phyloP scores from a whole-genome alignment of 2,329 filamentous ascomycete species.

The Simplicillium sp. region DNA sequence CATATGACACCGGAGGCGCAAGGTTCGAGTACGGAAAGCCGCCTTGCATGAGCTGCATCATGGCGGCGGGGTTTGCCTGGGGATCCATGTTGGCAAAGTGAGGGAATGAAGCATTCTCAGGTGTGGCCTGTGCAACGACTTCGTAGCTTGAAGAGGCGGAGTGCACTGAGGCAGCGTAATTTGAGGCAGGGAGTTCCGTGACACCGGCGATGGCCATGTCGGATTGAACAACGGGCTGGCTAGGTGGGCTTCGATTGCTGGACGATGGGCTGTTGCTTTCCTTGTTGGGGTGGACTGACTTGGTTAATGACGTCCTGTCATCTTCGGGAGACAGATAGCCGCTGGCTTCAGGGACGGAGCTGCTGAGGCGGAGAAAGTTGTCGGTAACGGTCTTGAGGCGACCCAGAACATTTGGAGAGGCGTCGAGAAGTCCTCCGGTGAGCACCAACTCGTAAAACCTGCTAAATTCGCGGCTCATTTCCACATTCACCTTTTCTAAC shows the following conservation, averaged over 20 bases:
- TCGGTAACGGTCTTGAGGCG: slow-evolving; percentile 48
- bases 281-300: neutral
- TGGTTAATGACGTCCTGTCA: slow-evolving; percentile 3
- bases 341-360: slow-evolving; percentile 28
- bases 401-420: slow-evolving; percentile 45
- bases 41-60: slow-evolving; percentile 2
- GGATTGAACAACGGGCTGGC: neutral
- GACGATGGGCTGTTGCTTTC: slow-evolving; percentile 2
- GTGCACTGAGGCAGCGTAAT: slow-evolving; percentile 4
- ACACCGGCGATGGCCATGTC: neutral
- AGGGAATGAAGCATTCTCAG: slow-evolving; percentile 44
- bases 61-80: slow-evolving; percentile 3
- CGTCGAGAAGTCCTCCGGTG: slow-evolving; percentile 45
- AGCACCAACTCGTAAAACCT: slow-evolving; percentile 55
- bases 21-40: slow-evolving; percentile 1
- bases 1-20: slow-evolving; percentile 44
- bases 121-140: slow-evolving; percentile 39
- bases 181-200: slow-evolving; percentile 2
- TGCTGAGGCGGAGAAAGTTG: slow-evolving; percentile 46
- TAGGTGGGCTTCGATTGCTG: slow-evolving; percentile 1
- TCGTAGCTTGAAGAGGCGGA: slow-evolving; percentile 26
- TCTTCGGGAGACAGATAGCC: slow-evolving; percentile 8
- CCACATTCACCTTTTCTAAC: slow-evolving; percentile 59
- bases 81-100: slow-evolving; percentile 20
- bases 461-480: slow-evolving; percentile 65